Evolutionary conservation across 2,329 filamentous ascomycete species (phyloP).

Genomic region (Aspergillus udagawae): DNA sequence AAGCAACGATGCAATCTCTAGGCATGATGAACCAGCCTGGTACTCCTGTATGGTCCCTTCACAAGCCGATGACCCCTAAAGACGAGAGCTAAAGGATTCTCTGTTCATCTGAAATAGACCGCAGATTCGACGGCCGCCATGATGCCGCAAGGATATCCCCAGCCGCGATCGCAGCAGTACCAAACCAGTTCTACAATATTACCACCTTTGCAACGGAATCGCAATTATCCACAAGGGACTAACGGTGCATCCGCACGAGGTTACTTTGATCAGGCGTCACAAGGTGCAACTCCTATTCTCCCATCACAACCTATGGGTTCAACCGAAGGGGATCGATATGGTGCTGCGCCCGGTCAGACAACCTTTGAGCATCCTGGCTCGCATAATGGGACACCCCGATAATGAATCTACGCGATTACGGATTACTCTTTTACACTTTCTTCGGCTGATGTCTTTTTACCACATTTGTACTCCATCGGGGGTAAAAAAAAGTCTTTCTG

Average conservation of each 20-base stretch:
- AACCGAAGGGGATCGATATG: constrained; percentile 31
- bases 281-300: constrained; percentile 30
- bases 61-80: constrained; percentile 19
- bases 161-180: constrained; percentile 23
- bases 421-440: constrained; percentile 9
- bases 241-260: constrained; percentile 26
- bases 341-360: constrained; percentile 21
- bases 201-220: constrained; percentile 33
- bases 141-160: constrained; percentile 34
- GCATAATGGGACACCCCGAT: constrained; percentile 31
- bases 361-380: constrained; percentile 30
- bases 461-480: constrained; percentile 6
- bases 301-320: constrained; percentile 30
- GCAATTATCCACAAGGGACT: constrained; percentile 25
- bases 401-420: constrained; percentile 10
- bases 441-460: constrained; percentile 10
- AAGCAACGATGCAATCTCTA: constrained; percentile 35
- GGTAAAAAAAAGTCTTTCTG: background rate
- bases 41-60: constrained; percentile 34
- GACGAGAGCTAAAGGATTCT: constrained; percentile 26
- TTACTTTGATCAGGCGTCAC: constrained; percentile 32
- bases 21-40: constrained; percentile 36
- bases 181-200: constrained; percentile 31
- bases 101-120: constrained; percentile 26
- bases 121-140: constrained; percentile 34